Conservation (phyloP, 768 basidiomycete genomes). For the Nidularia pulvinata region DNA sequence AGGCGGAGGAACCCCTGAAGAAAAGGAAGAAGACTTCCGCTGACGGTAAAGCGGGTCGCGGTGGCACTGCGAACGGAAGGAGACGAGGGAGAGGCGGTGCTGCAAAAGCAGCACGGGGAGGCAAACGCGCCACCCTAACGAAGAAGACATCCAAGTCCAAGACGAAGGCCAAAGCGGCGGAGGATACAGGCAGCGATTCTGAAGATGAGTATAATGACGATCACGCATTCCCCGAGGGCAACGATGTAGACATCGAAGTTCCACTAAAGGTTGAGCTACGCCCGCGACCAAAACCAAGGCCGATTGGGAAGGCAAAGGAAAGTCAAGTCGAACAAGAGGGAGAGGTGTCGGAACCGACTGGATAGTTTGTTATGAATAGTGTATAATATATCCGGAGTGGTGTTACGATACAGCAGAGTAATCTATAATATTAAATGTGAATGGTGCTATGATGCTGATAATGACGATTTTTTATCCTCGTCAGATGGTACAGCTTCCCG, state of each 20-base stretch:
- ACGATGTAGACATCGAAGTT: conserved; percentile 6
- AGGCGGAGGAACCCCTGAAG: conserved; percentile 12
- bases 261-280: conserved; percentile 31
- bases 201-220: neutral
- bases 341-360: too few species aligned
- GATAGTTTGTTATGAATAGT: too few species aligned
- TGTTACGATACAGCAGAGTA: too few species aligned
- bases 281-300: conserved; percentile 34
- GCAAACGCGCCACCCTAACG: conserved; percentile 2
- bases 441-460: too few species aligned
- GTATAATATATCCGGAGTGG: too few species aligned
- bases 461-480: too few species aligned
- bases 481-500: too few species aligned
- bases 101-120: conserved; percentile 1
- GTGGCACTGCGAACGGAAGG: conserved; percentile 6
- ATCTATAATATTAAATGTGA: too few species aligned
- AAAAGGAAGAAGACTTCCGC: conserved; percentile 20
- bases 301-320: conserved; percentile 6
- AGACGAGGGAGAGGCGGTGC: conserved; percentile 6
- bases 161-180: neutral
- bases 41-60: neutral
- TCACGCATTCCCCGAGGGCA: neutral
- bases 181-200: neutral
- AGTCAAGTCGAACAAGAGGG: neutral
- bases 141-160: conserved; percentile 5